phyloP scores from a whole-genome alignment of 2,329 filamentous ascomycete species.

The Neurospora sp. region DNA sequence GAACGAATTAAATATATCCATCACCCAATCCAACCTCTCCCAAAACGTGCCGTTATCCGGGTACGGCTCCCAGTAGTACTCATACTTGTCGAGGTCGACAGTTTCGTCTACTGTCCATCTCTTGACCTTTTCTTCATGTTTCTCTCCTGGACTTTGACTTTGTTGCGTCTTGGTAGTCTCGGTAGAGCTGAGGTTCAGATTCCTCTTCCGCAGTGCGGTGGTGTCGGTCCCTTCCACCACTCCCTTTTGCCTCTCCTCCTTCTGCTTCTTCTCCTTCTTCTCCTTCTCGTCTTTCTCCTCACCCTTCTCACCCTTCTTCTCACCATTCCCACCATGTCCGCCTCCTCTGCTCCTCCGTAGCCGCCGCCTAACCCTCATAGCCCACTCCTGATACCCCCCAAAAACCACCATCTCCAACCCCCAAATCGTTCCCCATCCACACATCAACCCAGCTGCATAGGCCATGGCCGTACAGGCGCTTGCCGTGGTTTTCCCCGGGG shows the following conservation, averaged over 20 bases:
- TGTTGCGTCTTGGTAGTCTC: background rate
- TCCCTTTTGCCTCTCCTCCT: too few species aligned
- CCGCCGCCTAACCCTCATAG: slow-evolving; percentile 37
- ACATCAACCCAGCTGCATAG: slow-evolving; percentile 41
- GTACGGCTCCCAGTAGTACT: slow-evolving; percentile 53
- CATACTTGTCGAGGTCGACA: slow-evolving; percentile 22
- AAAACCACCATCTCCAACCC: slow-evolving; percentile 41
- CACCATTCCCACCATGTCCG: background rate
- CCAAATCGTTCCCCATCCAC: slow-evolving; percentile 41
- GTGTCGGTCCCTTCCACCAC: too few species aligned
- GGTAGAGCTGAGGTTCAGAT: background rate
- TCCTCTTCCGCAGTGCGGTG: too few species aligned
- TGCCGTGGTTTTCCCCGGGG: slow-evolving; percentile 20
- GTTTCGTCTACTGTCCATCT: slow-evolving; percentile 16
- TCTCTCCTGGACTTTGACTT: background rate
- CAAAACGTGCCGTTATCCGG: slow-evolving; percentile 38
- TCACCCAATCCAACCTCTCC: slow-evolving; percentile 44
- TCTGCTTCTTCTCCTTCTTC: background rate
- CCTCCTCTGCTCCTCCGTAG: slow-evolving; percentile 11
- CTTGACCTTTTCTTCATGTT: background rate
- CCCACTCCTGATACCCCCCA: slow-evolving; percentile 46
- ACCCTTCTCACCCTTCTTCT: background rate
- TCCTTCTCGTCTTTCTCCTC: slow-evolving; percentile 4
- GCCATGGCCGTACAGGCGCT: slow-evolving; percentile 42
- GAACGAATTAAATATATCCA: slow-evolving; percentile 45